Evolutionary conservation across 345 rosid species (phyloP).

Genomic region (Eutrema japonicum): DNA sequence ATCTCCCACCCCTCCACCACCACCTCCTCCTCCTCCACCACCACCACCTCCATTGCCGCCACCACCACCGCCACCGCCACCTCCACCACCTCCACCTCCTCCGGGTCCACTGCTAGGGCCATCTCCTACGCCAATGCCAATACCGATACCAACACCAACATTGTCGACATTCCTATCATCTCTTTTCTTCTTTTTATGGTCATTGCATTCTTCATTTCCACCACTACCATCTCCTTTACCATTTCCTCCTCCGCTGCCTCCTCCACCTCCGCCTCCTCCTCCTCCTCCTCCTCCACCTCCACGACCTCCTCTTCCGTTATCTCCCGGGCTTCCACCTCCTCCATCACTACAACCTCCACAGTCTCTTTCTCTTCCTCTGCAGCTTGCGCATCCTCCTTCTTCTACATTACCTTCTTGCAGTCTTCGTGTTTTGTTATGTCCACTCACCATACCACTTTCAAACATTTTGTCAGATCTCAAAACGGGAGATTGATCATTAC

Average conservation of each 20-base stretch:
- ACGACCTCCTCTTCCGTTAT: slow-evolving; percentile 17
- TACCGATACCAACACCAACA: slow-evolving; percentile 25
- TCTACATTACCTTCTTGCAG: slow-evolving; percentile 28
- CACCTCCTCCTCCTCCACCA: background rate
- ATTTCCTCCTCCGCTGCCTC: background rate
- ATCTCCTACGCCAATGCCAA: slow-evolving; percentile 38
- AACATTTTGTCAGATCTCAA: slow-evolving; percentile 5
- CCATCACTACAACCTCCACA: slow-evolving; percentile 21
- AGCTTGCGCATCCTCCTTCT: slow-evolving; percentile 24
- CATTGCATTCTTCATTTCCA: slow-evolving; percentile 39
- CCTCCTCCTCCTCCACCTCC: slow-evolving; percentile 13
- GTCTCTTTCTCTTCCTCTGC: slow-evolving; percentile 23
- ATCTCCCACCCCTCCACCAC: slow-evolving; percentile 8
- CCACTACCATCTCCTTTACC: slow-evolving; percentile 4
- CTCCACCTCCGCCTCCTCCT: background rate
- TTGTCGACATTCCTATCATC: slow-evolving; percentile 6
- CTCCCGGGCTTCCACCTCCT: slow-evolving; percentile 31
- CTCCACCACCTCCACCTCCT: slow-evolving; percentile 12
- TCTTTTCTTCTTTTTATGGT: slow-evolving; percentile 34
- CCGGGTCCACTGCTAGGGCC: slow-evolving; percentile 31
- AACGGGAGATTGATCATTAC: slow-evolving; percentile 3
- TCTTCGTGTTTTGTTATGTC: slow-evolving; percentile 21
- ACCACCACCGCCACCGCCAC: slow-evolving; percentile 21
- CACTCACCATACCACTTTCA: slow-evolving; percentile 24
- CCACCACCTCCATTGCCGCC: slow-evolving; percentile 5